Evolutionary conservation across 2,329 filamentous ascomycete species (phyloP).

Genomic region (Metarhizium humberi): DNA sequence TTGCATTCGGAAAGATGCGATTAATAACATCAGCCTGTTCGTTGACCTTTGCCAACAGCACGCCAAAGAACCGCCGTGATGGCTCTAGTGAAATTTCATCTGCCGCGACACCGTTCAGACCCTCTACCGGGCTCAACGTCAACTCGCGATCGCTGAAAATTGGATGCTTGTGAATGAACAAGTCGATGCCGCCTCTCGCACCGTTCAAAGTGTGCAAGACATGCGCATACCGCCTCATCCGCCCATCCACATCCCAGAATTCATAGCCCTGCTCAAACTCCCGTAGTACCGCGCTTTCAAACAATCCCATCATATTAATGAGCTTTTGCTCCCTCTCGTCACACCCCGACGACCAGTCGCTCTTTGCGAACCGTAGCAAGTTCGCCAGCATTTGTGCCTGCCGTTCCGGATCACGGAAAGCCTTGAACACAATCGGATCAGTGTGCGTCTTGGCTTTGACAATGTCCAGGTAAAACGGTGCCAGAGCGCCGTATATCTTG

Average conservation of each 20-base stretch:
- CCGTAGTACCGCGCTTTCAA: constrained; percentile 80
- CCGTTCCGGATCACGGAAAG: constrained; percentile 78
- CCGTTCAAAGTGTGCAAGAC: constrained; percentile 78
- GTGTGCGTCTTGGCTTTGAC: constrained; percentile 61
- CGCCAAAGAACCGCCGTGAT: constrained; percentile 72
- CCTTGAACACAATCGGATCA: constrained; percentile 76
- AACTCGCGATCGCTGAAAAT: constrained; percentile 66
- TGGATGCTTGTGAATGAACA: constrained; percentile 84
- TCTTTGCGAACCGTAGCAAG: constrained; percentile 65
- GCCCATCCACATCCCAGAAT: constrained; percentile 75
- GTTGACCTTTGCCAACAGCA: constrained; percentile 64
- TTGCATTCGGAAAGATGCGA: constrained; percentile 66
- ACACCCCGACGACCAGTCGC: constrained; percentile 73
- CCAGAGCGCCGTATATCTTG: constrained; percentile 79
- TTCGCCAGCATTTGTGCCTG: constrained; percentile 87
- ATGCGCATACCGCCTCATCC: constrained; percentile 82
- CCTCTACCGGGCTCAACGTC: constrained; percentile 64
- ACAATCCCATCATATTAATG: constrained; percentile 65
- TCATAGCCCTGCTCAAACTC: constrained; percentile 94
- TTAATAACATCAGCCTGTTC: constrained; percentile 75
- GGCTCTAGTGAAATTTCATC: constrained; percentile 71
- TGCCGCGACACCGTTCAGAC: constrained; percentile 56
- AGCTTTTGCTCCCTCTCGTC: constrained; percentile 62
- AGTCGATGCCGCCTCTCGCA: constrained; percentile 66
- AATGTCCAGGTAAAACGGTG: constrained; percentile 82